Evolutionary conservation across 257 asterid genomes (phyloP), one percentile per base, ranked within the genome.

Genomic region (Capsicum chinense): DNA sequence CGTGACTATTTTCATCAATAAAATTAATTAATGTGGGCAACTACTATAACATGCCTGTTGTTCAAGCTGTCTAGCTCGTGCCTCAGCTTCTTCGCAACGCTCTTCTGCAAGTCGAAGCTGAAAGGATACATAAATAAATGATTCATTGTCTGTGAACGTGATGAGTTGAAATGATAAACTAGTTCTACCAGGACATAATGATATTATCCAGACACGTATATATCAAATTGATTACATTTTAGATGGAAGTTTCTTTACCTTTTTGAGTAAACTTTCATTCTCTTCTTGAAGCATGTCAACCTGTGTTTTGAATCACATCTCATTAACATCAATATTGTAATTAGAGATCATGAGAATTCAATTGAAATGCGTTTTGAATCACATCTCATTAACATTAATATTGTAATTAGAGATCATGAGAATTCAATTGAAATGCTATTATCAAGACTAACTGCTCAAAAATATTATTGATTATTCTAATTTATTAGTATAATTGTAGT

Each of bases 281-380:
- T 96, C 98, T 92, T 94, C 99, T 85, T 96, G 99, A 88, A 96
- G 99, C 98, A 94, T 92, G 89, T 96, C 99, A 86, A 96, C 92
- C 99, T 96, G 97, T 90, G 92, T 68, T 80, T 83, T 48, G 64
- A 85, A 81, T 57, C 57, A 85, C 21, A 85, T 3, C 52, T 39
- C 80, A 66, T 87, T 69, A 88, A 83, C 68, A 67, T 39, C 83
- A 79, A 70, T 62, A 84, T 44, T 71, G 39, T 66, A 39, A 68
- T 33, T 26, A 33, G 6, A 69, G 3, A 69, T 69, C 54, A 69
- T 69, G 79, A n/a, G 15, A 39, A 58, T 58, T 7, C 0, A 16
- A 8, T n/a, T 39, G 44, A 39, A 4, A 39, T 39, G 44, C 44
- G 33, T 26, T 26, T 26, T 42, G 47, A 42, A 83, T 58, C 60